Conservation (phyloP, 352 stramenopile species). For the Phytophthora palmivora region DNA sequence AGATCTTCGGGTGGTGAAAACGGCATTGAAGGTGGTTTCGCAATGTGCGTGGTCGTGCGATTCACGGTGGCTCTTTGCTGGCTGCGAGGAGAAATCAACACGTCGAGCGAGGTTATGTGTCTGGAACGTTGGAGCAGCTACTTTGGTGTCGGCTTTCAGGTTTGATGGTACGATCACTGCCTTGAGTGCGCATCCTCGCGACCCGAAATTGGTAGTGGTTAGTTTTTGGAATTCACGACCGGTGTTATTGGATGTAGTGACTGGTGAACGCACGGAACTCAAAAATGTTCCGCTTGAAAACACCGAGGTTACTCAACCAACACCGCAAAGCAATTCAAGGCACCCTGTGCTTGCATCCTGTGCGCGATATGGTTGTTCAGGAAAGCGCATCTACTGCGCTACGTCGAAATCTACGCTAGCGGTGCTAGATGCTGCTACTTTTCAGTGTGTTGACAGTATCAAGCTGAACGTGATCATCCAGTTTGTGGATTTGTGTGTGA, state of each 20-base stretch:
- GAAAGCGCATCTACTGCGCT: constrained; percentile 68
- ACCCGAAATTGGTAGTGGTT: constrained; percentile 64
- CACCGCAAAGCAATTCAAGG: constrained; percentile 56
- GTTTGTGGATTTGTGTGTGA: constrained; percentile 72
- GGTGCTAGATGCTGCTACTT: constrained; percentile 60
- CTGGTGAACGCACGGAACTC: constrained; percentile 38
- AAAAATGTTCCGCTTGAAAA: constrained; percentile 57
- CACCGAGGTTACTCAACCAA: constrained; percentile 50
- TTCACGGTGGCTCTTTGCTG: constrained; percentile 61
- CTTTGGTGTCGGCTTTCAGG: constrained; percentile 59
- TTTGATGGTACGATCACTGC: constrained; percentile 68
- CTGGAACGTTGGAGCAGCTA: constrained; percentile 70
- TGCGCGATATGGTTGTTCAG: constrained; percentile 58
- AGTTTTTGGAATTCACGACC: constrained; percentile 67
- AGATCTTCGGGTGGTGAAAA: constrained; percentile 63
- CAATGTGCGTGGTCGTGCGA: constrained; percentile 75
- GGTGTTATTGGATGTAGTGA: constrained; percentile 58
- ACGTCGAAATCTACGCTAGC: constrained; percentile 74
- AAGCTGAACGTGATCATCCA: constrained; percentile 66
- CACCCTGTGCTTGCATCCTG: constrained; percentile 63
- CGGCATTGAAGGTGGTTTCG: constrained; percentile 67
- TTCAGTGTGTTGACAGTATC: constrained; percentile 54
- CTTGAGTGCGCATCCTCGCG: constrained; percentile 58
- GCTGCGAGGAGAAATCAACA: constrained; percentile 74
- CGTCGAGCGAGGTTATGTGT: constrained; percentile 64